Base-by-base conservation (phyloP, 768 basidiomycete species). In the Suillus weaverae region DNA sequence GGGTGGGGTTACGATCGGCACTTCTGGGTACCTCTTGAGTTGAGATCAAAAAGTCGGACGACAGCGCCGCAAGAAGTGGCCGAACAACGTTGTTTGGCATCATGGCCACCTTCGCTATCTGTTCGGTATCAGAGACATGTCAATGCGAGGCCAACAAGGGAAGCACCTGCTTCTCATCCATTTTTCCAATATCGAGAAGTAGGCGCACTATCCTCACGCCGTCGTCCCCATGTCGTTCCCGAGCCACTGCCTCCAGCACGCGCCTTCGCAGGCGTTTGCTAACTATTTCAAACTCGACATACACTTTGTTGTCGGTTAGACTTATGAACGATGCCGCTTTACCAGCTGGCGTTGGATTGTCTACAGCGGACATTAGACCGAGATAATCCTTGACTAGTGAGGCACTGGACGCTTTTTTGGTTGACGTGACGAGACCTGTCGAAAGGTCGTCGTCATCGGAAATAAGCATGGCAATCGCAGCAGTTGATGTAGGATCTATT, bases 71-170 rank as follows among this genome's bases (percentile, higher is more conserved):
- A 62, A 98, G 81, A 53, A 94, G 78, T 13, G 90, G 88, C 61
- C 96, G 89, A 61, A 92, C 90, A 67, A 95, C 92, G 74, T 93
- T 94, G 39, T 90, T 83, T 2, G 93, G 85, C 83, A 99, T 91
- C 92, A 99, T 94, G 20, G 94, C 92, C 59, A 90, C 82, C 76
- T 97, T 97, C 36, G 94, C 91, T 56, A 99, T 88, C 96, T 99
- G 69, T 16, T 36, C n/a, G 33, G 20, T n/a, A 44, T 39, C 50
- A 69, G 61, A 62, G 60, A 51, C 6, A 11, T 18, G 13, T 57
- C 22, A 48, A 50, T 51, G 46, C 66, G 33, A 55, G 41, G 51
- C 30, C 20, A 46, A 63, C 30, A 16, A 11, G 20, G 11, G 41
- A 68, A 84, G 65, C 62, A 94, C 96, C 77, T 95, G 93, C 73